Base-by-base conservation (phyloP, 768 basidiomycete species). In the Dentipellis fragilis region DNA sequence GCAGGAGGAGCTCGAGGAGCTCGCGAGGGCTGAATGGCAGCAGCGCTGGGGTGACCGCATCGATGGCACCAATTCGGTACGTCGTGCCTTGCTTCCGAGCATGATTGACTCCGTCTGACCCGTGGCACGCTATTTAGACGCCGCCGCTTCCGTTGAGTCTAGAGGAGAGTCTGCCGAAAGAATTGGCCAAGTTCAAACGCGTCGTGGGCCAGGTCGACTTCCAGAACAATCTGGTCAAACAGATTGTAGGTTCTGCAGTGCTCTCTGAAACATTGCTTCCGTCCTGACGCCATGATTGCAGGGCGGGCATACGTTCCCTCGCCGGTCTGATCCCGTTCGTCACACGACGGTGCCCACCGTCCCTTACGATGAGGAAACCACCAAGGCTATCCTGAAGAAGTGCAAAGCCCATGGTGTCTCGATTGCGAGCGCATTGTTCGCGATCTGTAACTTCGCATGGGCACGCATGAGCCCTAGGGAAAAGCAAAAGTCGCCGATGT, bases 291-390 rank as follows among this genome's bases (percentile, higher is more conserved):
- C 12, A 46, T 8, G 11, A 12, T n/a, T n/a, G 34, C 54, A 85
- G 83, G 85, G 90, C 34, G 89, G 88, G 3, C 90, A 93, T 60
- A 64, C 74, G 4, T 89, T 93, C 66, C 85, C 83, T 40, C 75
- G 72, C 49, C 67, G 65, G 39, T 69, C 73, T 58, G 70, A 72
- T 55, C 65, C 69, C 16, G 60, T 70, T 56, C 75, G 83, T 17
- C 76, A 71, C 55, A 92, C 89, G 0, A 67, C 87, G 57, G 84
- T 90, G 7, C 85, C 84, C 1, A 89, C 85, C 1, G 68, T 83
- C 10, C 75, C 84, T 1, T 81, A 83, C 63, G 74, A 79, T 39
- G 61, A 70, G 36, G 72, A 73, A 16, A 73, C 73, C 34, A 89
- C 89, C 1, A 83, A 78, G 60, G 65, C 65, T 12, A 85, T 89